These are phyloP conservation scores for Taphrina wiesneri DNA, from an alignment of 1,139 yeast genomes.

Conservation along the genomic window DNA sequence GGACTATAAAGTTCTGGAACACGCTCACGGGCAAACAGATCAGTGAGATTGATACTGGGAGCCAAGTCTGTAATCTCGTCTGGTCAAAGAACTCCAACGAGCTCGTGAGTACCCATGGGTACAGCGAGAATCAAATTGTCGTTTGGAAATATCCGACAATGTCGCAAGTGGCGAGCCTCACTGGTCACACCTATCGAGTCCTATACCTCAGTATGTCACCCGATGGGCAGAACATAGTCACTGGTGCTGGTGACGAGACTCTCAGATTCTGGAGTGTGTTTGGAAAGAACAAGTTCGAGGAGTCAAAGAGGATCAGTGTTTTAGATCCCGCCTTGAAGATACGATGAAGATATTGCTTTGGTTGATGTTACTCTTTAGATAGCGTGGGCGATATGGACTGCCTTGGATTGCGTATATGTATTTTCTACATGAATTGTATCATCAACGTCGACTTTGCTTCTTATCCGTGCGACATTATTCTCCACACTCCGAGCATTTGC, in stretches of 20 bases:
- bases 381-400: not conserved
- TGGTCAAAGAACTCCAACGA: constrained; percentile 95
- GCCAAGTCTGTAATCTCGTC: constrained; percentile 89
- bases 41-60: constrained; percentile 85
- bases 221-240: constrained; percentile 95
- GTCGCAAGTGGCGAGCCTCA: constrained; percentile 89
- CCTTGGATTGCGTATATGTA: not conserved
- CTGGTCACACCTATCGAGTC: constrained; percentile 93
- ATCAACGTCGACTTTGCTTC: too few relatives aligned
- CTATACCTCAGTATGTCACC: constrained; percentile 89
- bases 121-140: constrained; percentile 82
- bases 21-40: constrained; percentile 73
- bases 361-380: not conserved
- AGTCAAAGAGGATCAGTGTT: constrained; percentile 23
- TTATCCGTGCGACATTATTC: too few relatives aligned
- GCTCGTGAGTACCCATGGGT: constrained; percentile 92
- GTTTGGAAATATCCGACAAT: constrained; percentile 93
- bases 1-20: constrained; percentile 89
- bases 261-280: constrained; percentile 48
- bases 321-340: constrained; percentile 29
- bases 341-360: not conserved
- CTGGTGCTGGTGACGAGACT: constrained; percentile 99
- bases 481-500: too few relatives aligned
- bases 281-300: constrained; percentile 32
- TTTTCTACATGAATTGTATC: not conserved